phyloP scores from a whole-genome alignment of 2,329 filamentous ascomycete species.

The Colletotrichum sp. region DNA sequence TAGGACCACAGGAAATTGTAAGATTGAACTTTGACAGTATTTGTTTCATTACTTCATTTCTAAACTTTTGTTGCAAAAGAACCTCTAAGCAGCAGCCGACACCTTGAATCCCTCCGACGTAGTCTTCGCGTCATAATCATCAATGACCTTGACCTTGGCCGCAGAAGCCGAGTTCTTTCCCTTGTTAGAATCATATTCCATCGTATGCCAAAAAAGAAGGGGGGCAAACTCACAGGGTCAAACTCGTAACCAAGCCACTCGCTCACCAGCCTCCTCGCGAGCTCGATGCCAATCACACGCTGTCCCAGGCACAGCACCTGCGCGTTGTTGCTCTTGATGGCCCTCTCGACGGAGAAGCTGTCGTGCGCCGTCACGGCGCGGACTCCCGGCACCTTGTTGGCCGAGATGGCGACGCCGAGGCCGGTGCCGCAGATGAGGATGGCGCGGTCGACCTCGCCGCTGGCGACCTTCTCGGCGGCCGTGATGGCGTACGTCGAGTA shows the following conservation, averaged over 20 bases:
- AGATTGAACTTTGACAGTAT: background rate
- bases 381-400: conserved; percentile 86
- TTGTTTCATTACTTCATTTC: background rate
- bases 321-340: conserved; percentile 84
- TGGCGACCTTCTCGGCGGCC: conserved; percentile 67
- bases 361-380: conserved; percentile 88
- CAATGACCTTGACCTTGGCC: conserved; percentile 42
- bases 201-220: background rate
- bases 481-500: conserved; percentile 81
- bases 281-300: conserved; percentile 81
- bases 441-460: conserved; percentile 74
- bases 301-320: conserved; percentile 89
- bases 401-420: conserved; percentile 82
- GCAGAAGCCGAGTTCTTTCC: conserved; percentile 45
- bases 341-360: conserved; percentile 81
- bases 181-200: background rate
- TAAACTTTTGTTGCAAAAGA: background rate
- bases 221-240: conserved; percentile 59
- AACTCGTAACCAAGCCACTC: conserved; percentile 89
- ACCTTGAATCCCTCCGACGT: background rate
- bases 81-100: background rate
- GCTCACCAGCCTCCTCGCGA: conserved; percentile 75
- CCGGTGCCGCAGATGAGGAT: conserved; percentile 86
- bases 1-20: background rate
- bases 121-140: conserved; percentile 16